A percentile compares a stretch with the other conserved stretches of the same genome.
phyloP scores from a whole-genome alignment of 371 early-diverging fungal species.

The Nematocida parisii region DNA sequence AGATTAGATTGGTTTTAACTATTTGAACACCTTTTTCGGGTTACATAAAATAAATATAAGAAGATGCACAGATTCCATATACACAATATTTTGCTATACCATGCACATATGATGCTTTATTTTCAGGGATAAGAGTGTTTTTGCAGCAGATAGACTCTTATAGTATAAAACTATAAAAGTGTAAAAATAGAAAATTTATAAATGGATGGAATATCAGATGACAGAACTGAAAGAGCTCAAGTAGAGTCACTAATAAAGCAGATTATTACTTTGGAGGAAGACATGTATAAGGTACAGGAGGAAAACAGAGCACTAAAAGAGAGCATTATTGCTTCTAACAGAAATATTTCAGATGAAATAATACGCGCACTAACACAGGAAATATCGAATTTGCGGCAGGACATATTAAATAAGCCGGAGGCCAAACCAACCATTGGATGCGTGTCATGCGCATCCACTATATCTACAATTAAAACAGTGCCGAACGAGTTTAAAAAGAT shows the following conservation, averaged over 20 bases:
- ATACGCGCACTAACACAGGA: not conserved
- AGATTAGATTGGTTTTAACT: too few relatives aligned
- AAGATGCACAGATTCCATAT: too few relatives aligned
- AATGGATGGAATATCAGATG: conserved; percentile 21
- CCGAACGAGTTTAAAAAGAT: not conserved
- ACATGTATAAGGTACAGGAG: not conserved
- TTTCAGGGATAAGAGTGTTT: too few relatives aligned
- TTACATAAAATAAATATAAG: too few relatives aligned
- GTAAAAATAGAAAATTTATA: conserved; percentile 2
- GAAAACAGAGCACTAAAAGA: conserved; percentile 11
- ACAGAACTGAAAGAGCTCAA: not conserved
- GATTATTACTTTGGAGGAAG: conserved; percentile 4
- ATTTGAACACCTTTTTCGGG: too few relatives aligned
- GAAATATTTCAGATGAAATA: conserved; percentile 5
- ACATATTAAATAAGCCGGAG: not conserved
- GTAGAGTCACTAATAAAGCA: not conserved
- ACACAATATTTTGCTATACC: too few relatives aligned
- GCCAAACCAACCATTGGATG: not conserved
- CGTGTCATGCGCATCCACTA: not conserved
- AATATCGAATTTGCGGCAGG: not conserved
- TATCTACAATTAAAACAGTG: not conserved
- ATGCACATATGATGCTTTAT: too few relatives aligned
- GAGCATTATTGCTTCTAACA: conserved; percentile 4
- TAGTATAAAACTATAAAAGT: not conserved
- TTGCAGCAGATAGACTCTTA: too few relatives aligned